phyloP scores from a whole-genome alignment of 306 rosid species.

The Casuarina glauca region DNA sequence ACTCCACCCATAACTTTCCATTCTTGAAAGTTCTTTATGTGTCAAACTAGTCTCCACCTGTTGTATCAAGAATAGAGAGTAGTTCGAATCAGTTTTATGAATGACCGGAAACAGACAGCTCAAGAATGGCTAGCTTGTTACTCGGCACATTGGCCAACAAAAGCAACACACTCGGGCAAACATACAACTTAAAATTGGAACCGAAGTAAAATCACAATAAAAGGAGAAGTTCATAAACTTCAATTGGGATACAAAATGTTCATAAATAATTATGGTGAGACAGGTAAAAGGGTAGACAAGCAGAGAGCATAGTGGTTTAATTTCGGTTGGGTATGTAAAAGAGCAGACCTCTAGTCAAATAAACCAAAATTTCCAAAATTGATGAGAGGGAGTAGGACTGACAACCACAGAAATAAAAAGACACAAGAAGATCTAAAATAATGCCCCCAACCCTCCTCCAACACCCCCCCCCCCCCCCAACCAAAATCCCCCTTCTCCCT shows the following conservation, averaged over 20 bases:
- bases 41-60: constrained; percentile 47
- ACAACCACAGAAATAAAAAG: background rate
- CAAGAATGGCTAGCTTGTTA: background rate
- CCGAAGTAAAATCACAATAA: background rate
- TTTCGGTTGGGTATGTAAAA: background rate
- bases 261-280: background rate
- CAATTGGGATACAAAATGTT: background rate
- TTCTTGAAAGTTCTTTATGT: constrained; percentile 50
- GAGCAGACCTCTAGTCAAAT: background rate
- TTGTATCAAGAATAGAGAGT: constrained; percentile 7
- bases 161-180: background rate
- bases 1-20: constrained; percentile 78
- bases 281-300: background rate
- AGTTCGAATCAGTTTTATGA: background rate
- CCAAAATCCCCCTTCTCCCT: no score
- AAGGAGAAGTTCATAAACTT: background rate
- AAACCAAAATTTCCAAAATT: background rate
- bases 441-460: background rate
- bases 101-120: background rate
- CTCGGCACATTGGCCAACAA: background rate
- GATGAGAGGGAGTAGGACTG: background rate
- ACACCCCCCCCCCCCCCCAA: no score
- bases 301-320: background rate
- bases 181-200: background rate
- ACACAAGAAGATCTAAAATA: background rate